phyloP scores from a whole-genome alignment of 352 stramenopile species.

The Peronosclerospora sorghi region DNA sequence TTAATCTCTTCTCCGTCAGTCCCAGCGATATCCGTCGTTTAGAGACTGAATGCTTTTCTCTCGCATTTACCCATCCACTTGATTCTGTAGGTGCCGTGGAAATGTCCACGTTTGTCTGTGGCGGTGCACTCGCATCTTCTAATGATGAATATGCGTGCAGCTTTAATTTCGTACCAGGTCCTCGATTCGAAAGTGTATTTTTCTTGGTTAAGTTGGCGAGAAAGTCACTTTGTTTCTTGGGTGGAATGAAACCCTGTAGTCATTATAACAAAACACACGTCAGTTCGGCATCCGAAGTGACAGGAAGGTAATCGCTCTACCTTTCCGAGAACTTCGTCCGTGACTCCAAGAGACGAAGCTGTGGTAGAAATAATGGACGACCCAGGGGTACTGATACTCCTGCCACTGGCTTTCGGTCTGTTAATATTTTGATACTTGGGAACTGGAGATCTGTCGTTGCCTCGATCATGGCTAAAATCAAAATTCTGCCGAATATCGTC shows the following conservation, averaged over 20 bases:
- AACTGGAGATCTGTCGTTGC: neutral
- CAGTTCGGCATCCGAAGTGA: neutral
- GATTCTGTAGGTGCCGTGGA: slow-evolving; percentile 1
- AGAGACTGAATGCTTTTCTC: neutral
- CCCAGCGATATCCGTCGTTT: slow-evolving; percentile 3
- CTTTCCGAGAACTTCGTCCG: slow-evolving; percentile 9
- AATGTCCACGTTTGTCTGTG: slow-evolving; percentile 2
- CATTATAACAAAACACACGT: slow-evolving; percentile 3
- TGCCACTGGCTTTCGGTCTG: slow-evolving; percentile 13
- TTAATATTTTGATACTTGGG: slow-evolving; percentile 12
- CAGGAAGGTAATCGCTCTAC: slow-evolving; percentile 1
- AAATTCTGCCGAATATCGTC: slow-evolving; percentile 2
- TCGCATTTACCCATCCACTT: slow-evolving; percentile 16
- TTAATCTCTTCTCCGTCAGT: slow-evolving; percentile 2
- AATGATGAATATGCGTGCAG: slow-evolving; percentile 11
- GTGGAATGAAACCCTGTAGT: slow-evolving; percentile 14
- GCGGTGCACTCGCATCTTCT: slow-evolving; percentile 16
- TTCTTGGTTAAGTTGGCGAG: slow-evolving; percentile 5
- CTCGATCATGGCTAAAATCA: slow-evolving; percentile 3
- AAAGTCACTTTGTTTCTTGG: slow-evolving; percentile 17
- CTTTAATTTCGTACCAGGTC: neutral
- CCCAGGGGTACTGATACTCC: slow-evolving; percentile 14
- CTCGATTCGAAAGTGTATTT: slow-evolving; percentile 17
- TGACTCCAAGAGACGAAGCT: slow-evolving; percentile 1
- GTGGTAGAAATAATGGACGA: slow-evolving; percentile 11